Evolutionary conservation across 2,329 filamentous ascomycete genomes (phyloP), one percentile per base, ranked within the genome.

Genomic region (Fusarium brevicatenulatum): DNA sequence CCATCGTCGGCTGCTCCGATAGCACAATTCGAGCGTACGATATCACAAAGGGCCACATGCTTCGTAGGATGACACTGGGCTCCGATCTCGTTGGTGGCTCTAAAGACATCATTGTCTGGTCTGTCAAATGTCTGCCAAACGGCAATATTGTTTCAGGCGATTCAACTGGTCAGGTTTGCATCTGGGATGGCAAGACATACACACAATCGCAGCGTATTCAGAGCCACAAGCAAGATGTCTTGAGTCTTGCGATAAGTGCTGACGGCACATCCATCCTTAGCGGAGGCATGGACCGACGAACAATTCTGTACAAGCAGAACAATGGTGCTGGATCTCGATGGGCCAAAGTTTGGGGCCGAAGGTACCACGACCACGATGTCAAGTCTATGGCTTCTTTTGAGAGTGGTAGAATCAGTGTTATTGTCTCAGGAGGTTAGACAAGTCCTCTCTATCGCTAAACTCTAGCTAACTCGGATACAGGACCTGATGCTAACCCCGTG

Each of bases 111-210:
- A 91, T 98, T 56, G 93, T 97, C 19, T 99, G 96, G 96, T 92
- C 94, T 58, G 92, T 99, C 70, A 97, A 95, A 82, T 94, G 93
- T 78, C 86, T 98, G 37, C 90, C 92, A 15, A 93, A 93, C 78
- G 95, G 95, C 55, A 94, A 96, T 74, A 96, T 99, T 70, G 91
- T 98, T 18, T 97, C 95, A 4, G 96, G 94, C 56, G 96, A 99
- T 81, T 98, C 96, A 7, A 95, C 95, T 9, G 96, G 96, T 37
- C 95, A 98, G 80, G 88, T 99, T 44, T 91, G 94, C 73, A 93
- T 98, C 79, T 99, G 95, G 92, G 94, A 97, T 80, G 94, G 94
- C 63, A 95, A 93, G 83, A 97, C 94, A 59, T 97, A 95, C 81
- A 95, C 95, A 9, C 90, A 97, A 76, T 88, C 91, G 40, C 96